Evolutionary conservation across 352 stramenopile species (phyloP), one percentile per base, ranked within the genome.

Genomic region (Pythium aristosporum): DNA sequence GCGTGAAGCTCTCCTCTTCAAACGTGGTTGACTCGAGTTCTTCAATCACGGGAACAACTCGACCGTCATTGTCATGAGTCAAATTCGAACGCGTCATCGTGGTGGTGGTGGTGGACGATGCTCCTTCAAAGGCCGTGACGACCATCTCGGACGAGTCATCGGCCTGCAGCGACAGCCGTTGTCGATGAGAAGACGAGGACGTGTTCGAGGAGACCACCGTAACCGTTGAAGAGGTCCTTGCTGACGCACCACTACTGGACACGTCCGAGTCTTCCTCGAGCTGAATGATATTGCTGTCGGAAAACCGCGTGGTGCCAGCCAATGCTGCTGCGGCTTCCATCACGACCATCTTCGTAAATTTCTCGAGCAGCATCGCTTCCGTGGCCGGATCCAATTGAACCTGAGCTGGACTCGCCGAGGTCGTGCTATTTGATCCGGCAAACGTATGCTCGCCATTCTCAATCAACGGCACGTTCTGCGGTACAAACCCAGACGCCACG

Each of bases 291-390:
- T 72, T 85, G 23, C 21, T 30, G 23, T 9, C 44, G 1, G 50
- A 60, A 25, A 68, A 42, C 25, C 65, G 37, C 15, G 37, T 61
- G 23, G 48, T 42, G 12, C 55, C 58, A 11, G 46, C 43, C 6
- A 71, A 46, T 23, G 50, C 37, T 8, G 57, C 55, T 7, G 49
- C 64, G 4, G 57, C 57, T 51, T 71, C 57, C 18, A 61, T 47
- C 28, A 53, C 58, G 15, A 60, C 36, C 51, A 92, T 63, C 9
- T 72, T 77, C 12, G 76, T 86, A 62, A 92, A 89, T 44, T 80
- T 88, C 25, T 88, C 69, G 63, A 91, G 85, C 50, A 88, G 30
- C 57, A 79, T 73, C 6, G 75, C 67, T 75, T 87, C 79, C 3
- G 77, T 85, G 20, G 63, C 74, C 3, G 74, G 65, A 32, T 85